Evolutionary conservation across 2,329 filamentous ascomycete genomes (phyloP), one percentile per base, ranked within the genome.

Genomic region (Claviceps monticola): DNA sequence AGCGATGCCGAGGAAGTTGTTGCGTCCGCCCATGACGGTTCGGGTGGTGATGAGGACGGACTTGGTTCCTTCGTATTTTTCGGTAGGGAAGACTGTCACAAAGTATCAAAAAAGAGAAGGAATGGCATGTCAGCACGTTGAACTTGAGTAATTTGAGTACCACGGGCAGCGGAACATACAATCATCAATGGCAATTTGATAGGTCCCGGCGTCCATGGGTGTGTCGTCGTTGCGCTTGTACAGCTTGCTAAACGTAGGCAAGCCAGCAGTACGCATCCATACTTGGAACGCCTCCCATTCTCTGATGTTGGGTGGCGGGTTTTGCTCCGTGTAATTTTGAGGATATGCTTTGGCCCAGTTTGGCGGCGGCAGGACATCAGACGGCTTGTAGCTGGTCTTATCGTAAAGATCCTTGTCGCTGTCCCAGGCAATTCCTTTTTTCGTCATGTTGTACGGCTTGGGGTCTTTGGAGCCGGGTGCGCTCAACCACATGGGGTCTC

Each of bases 231-330:
- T 96, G 54, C 89, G 79, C 66, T 84, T 79, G 46, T 88, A 88
- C 46, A 98, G 74, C 72, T 98, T 98, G 77, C 87, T 95, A 66
- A 98, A 98, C 5, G 84, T 85, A 1, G 93, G 93, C 60, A 97
- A 71, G 53, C 91, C 93, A 23, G 93, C 93, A 1, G 94, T 95
- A 60, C 93, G 83, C 93, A 98, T 98, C 93, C 93, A 98, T 21
- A 97, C 90, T 70, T 96, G 90, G 67, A 98, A 95, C 44, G 82
- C 81, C 66, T 95, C 86, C 70, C 88, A 83, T 0, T 80, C 70
- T 56, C 83, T 76, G 17, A 97, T 67, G 59, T 93, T 70, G 0
- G 89, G 88, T 21, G 88, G 82, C 2, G 78, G 79, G 49, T 76
- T 75, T 0, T 78, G 69, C 0, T 72, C 66, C 3, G 78, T 83